Base-by-base conservation (phyloP, 345 rosid species). In the Rubroshorea leprosula region DNA sequence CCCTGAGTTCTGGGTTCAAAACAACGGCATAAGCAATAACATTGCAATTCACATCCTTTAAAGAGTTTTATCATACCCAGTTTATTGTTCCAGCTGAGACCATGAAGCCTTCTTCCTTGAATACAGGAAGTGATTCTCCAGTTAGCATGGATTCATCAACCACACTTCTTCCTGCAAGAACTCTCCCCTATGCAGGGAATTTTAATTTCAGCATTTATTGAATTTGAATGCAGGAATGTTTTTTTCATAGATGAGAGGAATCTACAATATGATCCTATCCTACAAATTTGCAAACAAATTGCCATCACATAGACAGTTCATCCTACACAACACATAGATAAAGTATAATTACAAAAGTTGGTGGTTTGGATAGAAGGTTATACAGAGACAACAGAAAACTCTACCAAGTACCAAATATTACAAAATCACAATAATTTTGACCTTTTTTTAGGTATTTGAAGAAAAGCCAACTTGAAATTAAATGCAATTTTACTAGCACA, bases 71-170 rank as follows among this genome's bases (percentile, higher is more conserved):
- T 26, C 73, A 19, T 86, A 86, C 95, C 97, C 97, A 90, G 68
- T 90, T 90, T 68, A 86, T 71, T 43, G 97, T 86, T 92, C 98
- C 96, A 22, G 96, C 89, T 54, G 96, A 89, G 69, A 92, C 95
- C 44, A 62, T 64, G 46, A 74, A 76, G 25, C 87, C 91, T 66
- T 71, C 65, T 65, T 89, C 95, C 81, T 92, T 92, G 63, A 81
- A 86, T 46, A 86, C 91, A 21, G 95, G 98, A 68, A 86, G 82
- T 62, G 96, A 89, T 82, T 89, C 98, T 53, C 98, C 96, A 1
- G 98, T 89, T 58, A 92, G 85, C 96, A 92, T 92, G 77, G 96
- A 89, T 76, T 92, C 98, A 66, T 92, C 96, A 26, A 86, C 96
- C 63, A 86, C 90, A 70, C 98, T 89, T 83, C 91, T 84, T 76